Percentiles rank a stretch among this genome's conserved stretches.
Evolutionary conservation across 192 early-diverging fungal genomes (phyloP).

Genomic region (Coemansia sp.): DNA sequence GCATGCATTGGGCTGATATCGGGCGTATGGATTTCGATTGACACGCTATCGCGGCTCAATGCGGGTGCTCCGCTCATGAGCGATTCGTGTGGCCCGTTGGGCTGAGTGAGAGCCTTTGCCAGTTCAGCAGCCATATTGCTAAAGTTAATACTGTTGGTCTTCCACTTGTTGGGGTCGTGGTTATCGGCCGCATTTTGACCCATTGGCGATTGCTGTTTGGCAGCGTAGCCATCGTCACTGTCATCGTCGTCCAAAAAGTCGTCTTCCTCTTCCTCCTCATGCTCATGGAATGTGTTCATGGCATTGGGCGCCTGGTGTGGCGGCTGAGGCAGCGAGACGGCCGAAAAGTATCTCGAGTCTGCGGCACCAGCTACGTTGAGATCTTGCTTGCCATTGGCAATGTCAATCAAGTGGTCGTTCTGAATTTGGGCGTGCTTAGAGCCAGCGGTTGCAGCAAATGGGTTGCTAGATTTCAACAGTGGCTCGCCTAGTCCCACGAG

Average conservation of each 20-base stretch:
- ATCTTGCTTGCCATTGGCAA: neutral
- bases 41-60: neutral
- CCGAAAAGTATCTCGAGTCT: slow-evolving; percentile 28
- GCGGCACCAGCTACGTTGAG: neutral
- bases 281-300: slow-evolving; percentile 4
- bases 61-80: neutral
- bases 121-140: slow-evolving; percentile 45
- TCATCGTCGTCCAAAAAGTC: slow-evolving; percentile 48
- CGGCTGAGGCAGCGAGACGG: slow-evolving; percentile 22
- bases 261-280: slow-evolving; percentile 27
- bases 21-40: slow-evolving; percentile 16
- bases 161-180: slow-evolving; percentile 3
- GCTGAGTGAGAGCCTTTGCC: slow-evolving; percentile 30
- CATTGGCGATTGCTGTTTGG: neutral
- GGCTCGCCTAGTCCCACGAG: slow-evolving; percentile 11
- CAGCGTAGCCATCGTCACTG: slow-evolving; percentile 9
- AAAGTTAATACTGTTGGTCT: slow-evolving; percentile 34
- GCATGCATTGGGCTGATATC: slow-evolving; percentile 26
- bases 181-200: neutral
- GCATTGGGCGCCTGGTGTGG: neutral
- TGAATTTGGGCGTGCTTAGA: neutral
- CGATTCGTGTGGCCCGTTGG: slow-evolving; percentile 17
- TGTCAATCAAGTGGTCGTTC: neutral
- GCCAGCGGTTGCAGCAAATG: neutral
- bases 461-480: neutral